Base-by-base conservation (phyloP, 2,329 filamentous ascomycete genomes). In the Aspergillus carbonarius region DNA sequence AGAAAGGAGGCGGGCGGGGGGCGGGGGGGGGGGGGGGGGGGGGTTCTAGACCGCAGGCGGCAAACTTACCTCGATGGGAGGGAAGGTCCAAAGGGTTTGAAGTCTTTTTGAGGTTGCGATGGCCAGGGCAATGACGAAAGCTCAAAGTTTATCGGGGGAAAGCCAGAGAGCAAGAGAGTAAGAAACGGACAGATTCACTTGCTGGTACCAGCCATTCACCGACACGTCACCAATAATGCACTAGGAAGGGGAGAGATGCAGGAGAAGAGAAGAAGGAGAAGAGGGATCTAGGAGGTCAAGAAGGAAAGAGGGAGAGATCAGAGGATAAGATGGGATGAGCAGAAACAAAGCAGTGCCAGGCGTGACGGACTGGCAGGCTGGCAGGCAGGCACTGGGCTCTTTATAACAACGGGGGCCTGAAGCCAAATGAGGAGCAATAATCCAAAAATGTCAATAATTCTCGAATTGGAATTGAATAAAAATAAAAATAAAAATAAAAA, bases 61-160 rank as follows among this genome's bases (percentile, higher is more conserved):
- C 53, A 53, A 42, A 56, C 52, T 9, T 40, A 52, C 54, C 57
- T 53, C 17, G 37, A 47, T 48, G 25, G 27, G n/a, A 17, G 25
- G 9, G 44, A n/a, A n/a, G n/a, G n/a, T n/a, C 9, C 9, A 10
- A 39, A 32, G 23, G 47, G 51, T 37, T 25, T 8, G 30, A 48
- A 23, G 25, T 34, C 10, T 35, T 44, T 46, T 46, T 34, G 30
- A 30, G 18, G 42, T 51, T 49, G 46, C 18, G 8, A 23, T 18
- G 35, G 20, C n/a, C 49, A 54, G 54, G 58, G 52, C 52, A 52
- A 59, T 52, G 46, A 55, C 46, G 57, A 55, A 55, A 50, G 42
- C 27, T 47, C 42, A 50, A 57, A 60, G 58, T 54, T 60, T 60
- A 60, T 60, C 49, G 54, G 55, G 25, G 23, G 23, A 5, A 23